Percentiles rank a stretch among this genome's conserved stretches.
Evolutionary conservation across 345 rosid species (phyloP).

Genomic region (Cardamine resedifolia): DNA sequence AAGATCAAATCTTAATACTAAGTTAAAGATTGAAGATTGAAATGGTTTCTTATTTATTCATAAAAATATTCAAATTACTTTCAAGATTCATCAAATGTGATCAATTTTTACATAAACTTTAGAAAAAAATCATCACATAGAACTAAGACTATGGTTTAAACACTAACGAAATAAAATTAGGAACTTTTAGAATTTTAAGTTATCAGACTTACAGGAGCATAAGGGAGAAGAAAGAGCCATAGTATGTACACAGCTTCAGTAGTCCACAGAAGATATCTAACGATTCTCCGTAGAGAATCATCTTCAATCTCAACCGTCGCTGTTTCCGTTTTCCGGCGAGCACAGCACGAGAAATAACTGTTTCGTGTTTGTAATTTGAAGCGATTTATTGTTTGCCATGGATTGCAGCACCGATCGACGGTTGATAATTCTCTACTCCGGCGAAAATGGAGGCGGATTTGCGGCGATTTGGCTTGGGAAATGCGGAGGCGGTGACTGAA

Average conservation of each 20-base stretch:
- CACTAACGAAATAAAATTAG: neutral
- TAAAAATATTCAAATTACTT: too few species aligned
- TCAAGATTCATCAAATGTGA: neutral
- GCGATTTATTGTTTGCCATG: conserved; percentile 23
- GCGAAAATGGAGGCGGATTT: neutral
- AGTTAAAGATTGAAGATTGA: neutral
- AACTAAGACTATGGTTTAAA: neutral
- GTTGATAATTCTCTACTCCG: conserved; percentile 6
- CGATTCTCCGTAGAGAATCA: conserved; percentile 35
- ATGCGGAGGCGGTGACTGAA: conserved; percentile 13
- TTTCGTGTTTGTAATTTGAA: conserved; percentile 12
- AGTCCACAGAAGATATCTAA: conserved; percentile 59
- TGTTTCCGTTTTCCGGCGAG: conserved; percentile 51
- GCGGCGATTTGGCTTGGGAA: neutral
- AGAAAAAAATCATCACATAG: too few species aligned
- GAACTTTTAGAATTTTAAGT: neutral
- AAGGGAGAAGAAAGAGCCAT: conserved; percentile 94
- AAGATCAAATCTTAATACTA: neutral
- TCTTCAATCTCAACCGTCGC: conserved; percentile 36
- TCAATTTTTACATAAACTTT: neutral
- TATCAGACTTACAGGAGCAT: conserved; percentile 61
- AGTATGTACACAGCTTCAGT: conserved; percentile 78
- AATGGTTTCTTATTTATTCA: neutral
- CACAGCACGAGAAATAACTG: conserved; percentile 4
- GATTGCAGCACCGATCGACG: conserved; percentile 11